phyloP scores from a whole-genome alignment of 768 basidiomycete species.

The Candolleomyces eurysporus region DNA sequence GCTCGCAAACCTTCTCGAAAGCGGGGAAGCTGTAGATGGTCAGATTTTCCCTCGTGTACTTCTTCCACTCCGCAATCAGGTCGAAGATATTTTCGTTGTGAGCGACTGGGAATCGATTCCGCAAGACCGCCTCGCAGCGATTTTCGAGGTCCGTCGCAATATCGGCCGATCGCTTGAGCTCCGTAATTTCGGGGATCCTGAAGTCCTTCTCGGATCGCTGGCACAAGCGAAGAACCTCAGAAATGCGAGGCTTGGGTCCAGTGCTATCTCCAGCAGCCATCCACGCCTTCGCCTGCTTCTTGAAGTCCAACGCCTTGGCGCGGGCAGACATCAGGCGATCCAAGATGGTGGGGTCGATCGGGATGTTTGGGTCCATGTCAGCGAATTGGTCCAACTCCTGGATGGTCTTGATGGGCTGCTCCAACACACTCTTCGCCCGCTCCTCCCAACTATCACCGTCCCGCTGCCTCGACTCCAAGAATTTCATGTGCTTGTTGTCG shows the following conservation, averaged over 20 bases:
- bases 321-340: constrained; percentile 64
- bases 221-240: constrained; percentile 69
- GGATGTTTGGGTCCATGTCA: constrained; percentile 60
- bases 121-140: constrained; percentile 71
- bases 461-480: constrained; percentile 60
- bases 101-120: constrained; percentile 51
- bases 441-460: constrained; percentile 80
- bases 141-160: constrained; percentile 78
- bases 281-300: constrained; percentile 76
- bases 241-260: constrained; percentile 56
- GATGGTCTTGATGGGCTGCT: constrained; percentile 70
- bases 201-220: constrained; percentile 76
- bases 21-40: constrained; percentile 69
- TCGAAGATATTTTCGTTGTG: constrained; percentile 66
- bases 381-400: constrained; percentile 75
- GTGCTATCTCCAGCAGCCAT: constrained; percentile 50
- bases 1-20: constrained; percentile 70
- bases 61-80: constrained; percentile 70
- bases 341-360: constrained; percentile 65
- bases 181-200: constrained; percentile 60
- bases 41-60: constrained; percentile 69
- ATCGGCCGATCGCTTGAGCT: constrained; percentile 68
- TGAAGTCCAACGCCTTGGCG: constrained; percentile 72
- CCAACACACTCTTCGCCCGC: constrained; percentile 61
- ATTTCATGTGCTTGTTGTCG: constrained; percentile 63